Evolutionary conservation across 176 grass and related monocot species (phyloP).

Genomic region (Triticum monococcum): DNA sequence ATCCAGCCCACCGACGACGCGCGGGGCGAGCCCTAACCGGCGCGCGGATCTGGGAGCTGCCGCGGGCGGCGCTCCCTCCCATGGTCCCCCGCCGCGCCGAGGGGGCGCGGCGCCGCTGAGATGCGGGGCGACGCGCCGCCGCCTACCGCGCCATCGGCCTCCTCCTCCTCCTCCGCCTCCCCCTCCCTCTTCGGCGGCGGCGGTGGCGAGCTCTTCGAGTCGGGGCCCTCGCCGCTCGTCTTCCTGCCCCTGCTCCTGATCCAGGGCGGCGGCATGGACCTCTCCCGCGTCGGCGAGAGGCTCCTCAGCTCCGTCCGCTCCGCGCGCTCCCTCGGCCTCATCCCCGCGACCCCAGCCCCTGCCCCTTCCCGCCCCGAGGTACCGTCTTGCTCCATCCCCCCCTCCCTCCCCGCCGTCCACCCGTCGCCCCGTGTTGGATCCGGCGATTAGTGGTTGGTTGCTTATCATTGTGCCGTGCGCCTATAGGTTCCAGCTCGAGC

Average conservation of each 20-base stretch:
- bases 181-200: slow-evolving; percentile 49
- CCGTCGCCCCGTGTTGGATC: neutral
- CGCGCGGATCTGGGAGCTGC: slow-evolving; percentile 44
- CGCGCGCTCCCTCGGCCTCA: slow-evolving; percentile 80
- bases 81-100: slow-evolving; percentile 48
- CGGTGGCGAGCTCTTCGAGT: slow-evolving; percentile 58
- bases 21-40: slow-evolving; percentile 13
- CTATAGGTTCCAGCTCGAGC: slow-evolving; percentile 89
- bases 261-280: slow-evolving; percentile 97
- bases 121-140: slow-evolving; percentile 56
- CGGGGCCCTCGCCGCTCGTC: slow-evolving; percentile 70
- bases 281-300: slow-evolving; percentile 96
- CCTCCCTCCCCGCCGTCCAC: neutral
- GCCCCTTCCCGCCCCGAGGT: slow-evolving; percentile 65
- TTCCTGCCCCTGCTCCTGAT: slow-evolving; percentile 98
- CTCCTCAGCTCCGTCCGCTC: slow-evolving; percentile 97
- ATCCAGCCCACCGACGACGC: slow-evolving; percentile 42
- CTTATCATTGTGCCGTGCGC: slow-evolving; percentile 7
- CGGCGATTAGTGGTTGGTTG: neutral
- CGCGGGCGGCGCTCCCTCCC: slow-evolving; percentile 32
- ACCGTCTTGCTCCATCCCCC: neutral
- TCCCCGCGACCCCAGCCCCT: slow-evolving; percentile 39
- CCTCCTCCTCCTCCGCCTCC: slow-evolving; percentile 8
- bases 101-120: slow-evolving; percentile 45
- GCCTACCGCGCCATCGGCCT: slow-evolving; percentile 25